Percentiles rank a stretch among this genome's conserved stretches.
Conservation (phyloP, 345 rosid species). For the Streptanthus diversifolius region DNA sequence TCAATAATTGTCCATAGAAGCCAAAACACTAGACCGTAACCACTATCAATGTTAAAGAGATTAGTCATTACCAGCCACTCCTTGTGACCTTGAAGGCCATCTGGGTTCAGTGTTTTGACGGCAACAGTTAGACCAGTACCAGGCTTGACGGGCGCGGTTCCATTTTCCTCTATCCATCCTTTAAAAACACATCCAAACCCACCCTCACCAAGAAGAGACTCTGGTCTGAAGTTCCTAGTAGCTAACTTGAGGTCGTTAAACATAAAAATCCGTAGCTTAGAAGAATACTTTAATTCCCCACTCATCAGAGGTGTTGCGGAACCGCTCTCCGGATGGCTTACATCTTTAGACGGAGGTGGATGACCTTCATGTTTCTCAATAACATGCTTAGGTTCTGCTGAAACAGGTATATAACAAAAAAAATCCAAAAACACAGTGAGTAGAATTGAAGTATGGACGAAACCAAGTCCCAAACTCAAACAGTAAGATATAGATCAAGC, state of each 20-base stretch:
- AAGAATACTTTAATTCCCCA: conserved; percentile 67
- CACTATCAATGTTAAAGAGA: background rate
- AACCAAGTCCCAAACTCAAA: background rate
- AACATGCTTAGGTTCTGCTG: conserved; percentile 44
- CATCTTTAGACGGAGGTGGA: conserved; percentile 42
- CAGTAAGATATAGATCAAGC: background rate
- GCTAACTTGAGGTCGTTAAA: conserved; percentile 75
- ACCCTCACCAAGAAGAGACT: conserved; percentile 84
- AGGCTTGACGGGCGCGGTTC: conserved; percentile 88
- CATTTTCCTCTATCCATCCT: conserved; percentile 92
- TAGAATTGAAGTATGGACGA: background rate
- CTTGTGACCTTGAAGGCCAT: conserved; percentile 97
- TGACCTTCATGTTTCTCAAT: conserved; percentile 40
- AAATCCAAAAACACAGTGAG: background rate
- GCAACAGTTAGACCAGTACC: conserved; percentile 93
- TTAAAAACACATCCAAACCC: conserved; percentile 95
- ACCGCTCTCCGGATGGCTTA: conserved; percentile 48
- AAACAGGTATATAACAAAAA: background rate
- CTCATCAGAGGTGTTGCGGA: conserved; percentile 58
- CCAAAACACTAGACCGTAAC: background rate
- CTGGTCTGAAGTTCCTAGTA: conserved; percentile 79
- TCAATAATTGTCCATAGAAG: conserved; percentile 5
- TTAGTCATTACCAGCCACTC: conserved; percentile 76
- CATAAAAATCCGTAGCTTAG: conserved; percentile 61
- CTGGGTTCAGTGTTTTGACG: conserved; percentile 80